Base-by-base conservation (phyloP, 805 yeast species). In the Lipomyces lipofer region DNA sequence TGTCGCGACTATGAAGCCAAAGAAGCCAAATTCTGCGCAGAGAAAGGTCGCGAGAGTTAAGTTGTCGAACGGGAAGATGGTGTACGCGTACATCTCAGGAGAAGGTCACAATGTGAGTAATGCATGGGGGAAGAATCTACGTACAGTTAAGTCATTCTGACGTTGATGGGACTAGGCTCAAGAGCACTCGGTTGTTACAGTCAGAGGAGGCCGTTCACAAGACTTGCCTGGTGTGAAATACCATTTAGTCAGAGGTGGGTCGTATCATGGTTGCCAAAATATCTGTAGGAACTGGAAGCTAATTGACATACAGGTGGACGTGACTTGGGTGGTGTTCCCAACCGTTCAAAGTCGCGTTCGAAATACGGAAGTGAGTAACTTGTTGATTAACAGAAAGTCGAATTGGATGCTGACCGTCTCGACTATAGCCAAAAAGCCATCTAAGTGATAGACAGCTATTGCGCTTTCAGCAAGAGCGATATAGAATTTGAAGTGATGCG, bases 221-320 rank as follows among this genome's bases (percentile, higher is more conserved):
- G 99, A 94, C 83, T 77, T 92, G 65, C 99, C 99, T 24, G 99
- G 99, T 80, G 97, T 94, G 46, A 91, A 89, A 70, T 94, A 94
- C 72, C 94, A 88, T 73, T 77, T 89, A 63, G 86, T 94, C 19
- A 83, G 99, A 75, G 99, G 99, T 47, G 48, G 24, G 39, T 49
- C n/a, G 13, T 52, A 47, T n/a, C n/a, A n/a, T n/a, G n/a, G n/a
- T n/a, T n/a, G n/a, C 38, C 30, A 15, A 7, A 7, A 27, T 25
- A 8, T n/a, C n/a, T n/a, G n/a, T n/a, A n/a, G n/a, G n/a, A n/a
- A n/a, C n/a, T n/a, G n/a, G n/a, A 22, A 4, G 33, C 40, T 33
- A 32, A 45, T 17, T 21, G 22, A 10, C 17, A 12, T 22, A 13
- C 36, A 56, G 61, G 61, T 22, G 88, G 90, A 7, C 81, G 84